A percentile compares a stretch with the other conserved stretches of the same genome.
Conservation (phyloP, 352 stramenopile species). For the Phytophthora capsici region DNA sequence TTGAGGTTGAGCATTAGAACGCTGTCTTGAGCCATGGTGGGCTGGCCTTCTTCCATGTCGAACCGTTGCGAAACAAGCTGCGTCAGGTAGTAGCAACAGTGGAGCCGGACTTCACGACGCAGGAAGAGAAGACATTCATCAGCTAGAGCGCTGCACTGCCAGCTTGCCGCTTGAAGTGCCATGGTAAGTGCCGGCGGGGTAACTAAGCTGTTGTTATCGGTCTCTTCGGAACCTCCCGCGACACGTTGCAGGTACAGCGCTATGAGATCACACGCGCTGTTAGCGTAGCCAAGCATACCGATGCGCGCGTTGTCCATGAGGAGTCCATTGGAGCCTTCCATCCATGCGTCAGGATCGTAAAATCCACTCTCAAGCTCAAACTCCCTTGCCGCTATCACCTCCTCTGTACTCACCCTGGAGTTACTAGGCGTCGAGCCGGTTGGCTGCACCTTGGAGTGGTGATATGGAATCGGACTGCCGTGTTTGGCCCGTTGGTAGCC, state of each 20-base stretch:
- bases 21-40: constrained; percentile 74
- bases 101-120: constrained; percentile 73
- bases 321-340: constrained; percentile 50
- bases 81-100: constrained; percentile 83
- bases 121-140: constrained; percentile 84
- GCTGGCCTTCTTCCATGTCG: constrained; percentile 56
- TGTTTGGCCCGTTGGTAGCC: constrained; percentile 67
- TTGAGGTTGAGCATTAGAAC: constrained; percentile 82
- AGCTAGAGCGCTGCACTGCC: constrained; percentile 72
- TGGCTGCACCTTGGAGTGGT: constrained; percentile 52
- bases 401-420: constrained; percentile 30
- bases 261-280: constrained; percentile 79
- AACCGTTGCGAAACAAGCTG: constrained; percentile 73
- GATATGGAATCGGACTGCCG: constrained; percentile 57
- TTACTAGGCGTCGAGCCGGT: neutral
- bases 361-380: constrained; percentile 69
- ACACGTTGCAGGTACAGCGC: constrained; percentile 53
- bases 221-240: constrained; percentile 20
- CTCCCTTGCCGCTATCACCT: constrained; percentile 61
- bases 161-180: constrained; percentile 65
- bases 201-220: constrained; percentile 16
- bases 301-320: constrained; percentile 81
- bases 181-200: constrained; percentile 39
- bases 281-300: constrained; percentile 82
- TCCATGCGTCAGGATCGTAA: constrained; percentile 64